phyloP scores from a whole-genome alignment of 2,329 filamentous ascomycete genomes.

The Diaporthe caulivora region DNA sequence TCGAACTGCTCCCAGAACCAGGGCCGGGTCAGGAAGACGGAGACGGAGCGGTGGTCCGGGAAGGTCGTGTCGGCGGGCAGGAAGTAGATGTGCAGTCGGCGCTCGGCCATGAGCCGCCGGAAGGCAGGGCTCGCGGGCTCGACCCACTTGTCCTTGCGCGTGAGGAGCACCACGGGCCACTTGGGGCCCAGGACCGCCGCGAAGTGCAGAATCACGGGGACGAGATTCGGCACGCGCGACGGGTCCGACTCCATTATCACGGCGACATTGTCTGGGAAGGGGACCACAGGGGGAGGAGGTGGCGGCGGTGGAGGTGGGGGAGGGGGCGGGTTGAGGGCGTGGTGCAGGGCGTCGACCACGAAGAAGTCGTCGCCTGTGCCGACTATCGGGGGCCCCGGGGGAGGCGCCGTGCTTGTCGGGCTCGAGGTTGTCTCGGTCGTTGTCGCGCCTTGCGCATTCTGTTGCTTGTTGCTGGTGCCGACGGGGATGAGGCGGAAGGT shows the following conservation, averaged over 20 bases:
- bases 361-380: constrained; percentile 38
- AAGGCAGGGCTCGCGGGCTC: constrained; percentile 49
- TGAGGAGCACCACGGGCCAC: constrained; percentile 60
- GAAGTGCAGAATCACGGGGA: constrained; percentile 49
- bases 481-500: constrained; percentile 36
- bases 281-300: constrained; percentile 13
- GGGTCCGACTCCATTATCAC: constrained; percentile 56
- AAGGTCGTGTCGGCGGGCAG: constrained; percentile 52
- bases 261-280: constrained; percentile 41
- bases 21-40: constrained; percentile 49
- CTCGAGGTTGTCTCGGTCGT: not conserved
- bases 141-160: constrained; percentile 47
- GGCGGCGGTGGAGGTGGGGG: constrained; percentile 33
- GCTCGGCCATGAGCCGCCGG: constrained; percentile 50
- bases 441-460: not conserved
- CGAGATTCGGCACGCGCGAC: constrained; percentile 53
- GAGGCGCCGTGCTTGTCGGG: not conserved
- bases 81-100: constrained; percentile 53
- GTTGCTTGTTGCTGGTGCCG: constrained; percentile 6
- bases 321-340: constrained; percentile 32
- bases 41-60: constrained; percentile 51
- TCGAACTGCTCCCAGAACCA: constrained; percentile 54
- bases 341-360: constrained; percentile 35
- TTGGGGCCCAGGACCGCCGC: constrained; percentile 52
- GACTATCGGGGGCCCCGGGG: constrained; percentile 22